Evolutionary conservation across 2,329 filamentous ascomycete genomes (phyloP).

Genomic region (Herpotrichia juniperi): DNA sequence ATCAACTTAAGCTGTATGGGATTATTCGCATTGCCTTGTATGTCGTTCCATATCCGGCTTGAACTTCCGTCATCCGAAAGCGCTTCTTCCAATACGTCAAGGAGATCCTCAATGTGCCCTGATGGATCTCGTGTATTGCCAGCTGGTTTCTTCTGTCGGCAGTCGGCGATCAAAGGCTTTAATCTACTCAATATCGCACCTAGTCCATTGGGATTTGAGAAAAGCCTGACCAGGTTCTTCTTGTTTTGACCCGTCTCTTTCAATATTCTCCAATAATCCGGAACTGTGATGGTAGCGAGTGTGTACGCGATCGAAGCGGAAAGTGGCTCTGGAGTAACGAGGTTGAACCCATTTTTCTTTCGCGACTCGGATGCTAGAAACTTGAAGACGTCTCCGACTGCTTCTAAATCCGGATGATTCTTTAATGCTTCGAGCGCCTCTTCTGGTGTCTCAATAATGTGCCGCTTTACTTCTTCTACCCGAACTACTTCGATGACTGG

Average conservation of each 20-base stretch:
- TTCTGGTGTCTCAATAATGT: constrained; percentile 28
- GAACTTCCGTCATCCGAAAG: constrained; percentile 54
- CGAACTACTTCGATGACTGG: constrained; percentile 16
- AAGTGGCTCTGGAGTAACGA: constrained; percentile 68
- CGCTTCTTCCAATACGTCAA: constrained; percentile 50
- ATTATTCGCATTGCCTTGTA: constrained; percentile 48
- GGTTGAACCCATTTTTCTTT: constrained; percentile 54
- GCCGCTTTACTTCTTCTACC: constrained; percentile 4
- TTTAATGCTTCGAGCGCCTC: constrained; percentile 67
- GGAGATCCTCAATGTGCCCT: constrained; percentile 47
- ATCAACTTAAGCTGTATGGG: constrained; percentile 57
- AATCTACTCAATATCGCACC: constrained; percentile 78
- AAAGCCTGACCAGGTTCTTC: constrained; percentile 63
- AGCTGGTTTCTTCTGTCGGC: constrained; percentile 40
- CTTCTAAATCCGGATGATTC: constrained; percentile 66
- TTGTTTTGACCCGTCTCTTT: constrained; percentile 49
- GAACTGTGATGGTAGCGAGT: constrained; percentile 75
- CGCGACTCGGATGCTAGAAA: constrained; percentile 53
- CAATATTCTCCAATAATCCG: constrained; percentile 79
- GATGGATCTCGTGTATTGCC: constrained; percentile 35
- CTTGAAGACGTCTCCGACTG: constrained; percentile 59
- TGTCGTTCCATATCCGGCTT: constrained; percentile 52
- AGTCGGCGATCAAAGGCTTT: constrained; percentile 60
- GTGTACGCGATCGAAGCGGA: constrained; percentile 77
- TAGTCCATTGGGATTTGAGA: constrained; percentile 77